These are phyloP conservation scores for Colletotrichum falcatum DNA, from an alignment of 2,329 filamentous ascomycete genomes.

Conservation along the genomic window DNA sequence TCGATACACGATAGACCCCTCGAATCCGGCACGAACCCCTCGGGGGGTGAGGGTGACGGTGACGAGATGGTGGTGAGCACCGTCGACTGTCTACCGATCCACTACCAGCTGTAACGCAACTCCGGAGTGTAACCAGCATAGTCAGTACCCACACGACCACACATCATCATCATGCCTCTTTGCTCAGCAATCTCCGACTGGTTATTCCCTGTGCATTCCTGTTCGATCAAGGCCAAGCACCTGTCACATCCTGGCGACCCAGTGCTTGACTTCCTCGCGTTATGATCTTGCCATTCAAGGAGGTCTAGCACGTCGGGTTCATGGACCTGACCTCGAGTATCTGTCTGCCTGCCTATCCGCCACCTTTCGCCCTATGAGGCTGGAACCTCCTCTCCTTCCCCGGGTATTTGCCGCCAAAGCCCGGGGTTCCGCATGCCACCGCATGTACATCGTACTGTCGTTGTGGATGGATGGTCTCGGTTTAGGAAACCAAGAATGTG, in stretches of 20 bases:
- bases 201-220: conserved; percentile 11
- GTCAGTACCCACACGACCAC: neutral
- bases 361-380: conserved; percentile 23
- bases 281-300: neutral
- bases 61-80: no score
- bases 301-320: neutral
- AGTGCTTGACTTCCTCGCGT: neutral
- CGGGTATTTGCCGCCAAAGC: neutral
- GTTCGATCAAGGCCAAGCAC: conserved; percentile 4
- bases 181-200: conserved; percentile 27
- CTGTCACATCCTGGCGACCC: neutral
- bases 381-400: neutral
- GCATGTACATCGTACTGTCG: no score
- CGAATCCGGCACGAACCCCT: neutral
- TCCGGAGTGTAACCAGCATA: conserved; percentile 2
- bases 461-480: neutral
- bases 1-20: no score
- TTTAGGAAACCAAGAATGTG: neutral
- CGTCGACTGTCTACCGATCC: neutral
- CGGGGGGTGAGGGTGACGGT: no score
- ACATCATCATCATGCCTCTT: conserved; percentile 18
- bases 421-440: neutral
- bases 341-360: neutral
- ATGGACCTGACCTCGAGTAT: neutral
- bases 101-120: neutral